Base-by-base conservation (phyloP, 148 eudicot genomes). In the Selenicereus undatus region DNA sequence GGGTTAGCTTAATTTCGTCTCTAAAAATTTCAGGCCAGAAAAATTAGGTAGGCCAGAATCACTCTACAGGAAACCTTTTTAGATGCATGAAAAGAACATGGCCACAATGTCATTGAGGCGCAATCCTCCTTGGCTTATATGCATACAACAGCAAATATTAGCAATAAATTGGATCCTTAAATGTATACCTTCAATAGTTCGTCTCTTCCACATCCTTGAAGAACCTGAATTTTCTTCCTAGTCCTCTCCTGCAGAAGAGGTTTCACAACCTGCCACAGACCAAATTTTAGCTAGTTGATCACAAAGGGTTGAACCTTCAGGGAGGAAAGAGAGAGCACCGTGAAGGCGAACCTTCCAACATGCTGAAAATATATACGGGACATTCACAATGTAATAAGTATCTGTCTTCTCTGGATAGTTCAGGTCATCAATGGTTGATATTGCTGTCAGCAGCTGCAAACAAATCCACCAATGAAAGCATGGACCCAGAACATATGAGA, bases 361-460 rank as follows among this genome's bases (percentile, higher is more conserved):
- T 45, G 95, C 91, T 70, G 97, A 93, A 86, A 93, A 93, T 84
- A 93, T 88, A 72, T 93, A 91, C 52, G 97, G 97, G 66, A 93
- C 92, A 81, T 93, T 93, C 65, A 93, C 97, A 50, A 93, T 92
- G 87, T 83, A 93, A 86, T 93, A 93, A 24, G 94, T 88, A 43
- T 90, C 90, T 17, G 95, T 91, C 90, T 93, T 93, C 90, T 93
- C 97, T 7, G 97, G 97, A 81, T 93, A 93, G 85, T 93, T 93
- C 71, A 90, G 86, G 88, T 93, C 97, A 84, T 93, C 97, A 29
- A 93, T 91, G 75, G 89, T 93, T 58, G 97, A 91, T 80, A 93
- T 91, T 51, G 81, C 87, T 72, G 93, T 90, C 88, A 93, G 82
- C 20, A 93, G 82, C 97, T 93, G 94, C 90, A 86, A 73, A 54